Base-by-base conservation (phyloP, 75 land plant genomes). In the Sequoiadendron giganteum region DNA sequence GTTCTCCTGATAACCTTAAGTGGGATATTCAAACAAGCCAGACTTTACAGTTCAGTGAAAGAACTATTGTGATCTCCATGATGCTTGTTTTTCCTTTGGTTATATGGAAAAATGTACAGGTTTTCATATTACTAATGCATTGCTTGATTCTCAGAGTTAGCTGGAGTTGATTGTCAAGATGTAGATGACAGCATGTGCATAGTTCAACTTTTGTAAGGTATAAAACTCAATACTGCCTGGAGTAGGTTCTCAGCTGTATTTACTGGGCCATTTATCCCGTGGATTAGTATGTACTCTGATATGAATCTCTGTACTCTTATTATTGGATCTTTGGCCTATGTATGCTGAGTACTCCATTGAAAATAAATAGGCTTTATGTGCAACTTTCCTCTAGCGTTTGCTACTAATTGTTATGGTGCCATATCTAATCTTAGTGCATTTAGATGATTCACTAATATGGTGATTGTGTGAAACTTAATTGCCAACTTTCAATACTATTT, bases 131-230 rank as follows among this genome's bases (percentile, higher is more conserved):
- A 65, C n/a, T 25, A 5, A 65, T 25, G 28, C 8, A 5, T 65
- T 65, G 70, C 70, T 65, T 65, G 70, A 65, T 65, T 65, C 70
- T 65, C 70, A 65, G 70, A 25, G 70, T 65, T 65, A 65, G 70
- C 70, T 65, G 70, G 70, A 65, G 70, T 65, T 65, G 70, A 65
- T 65, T 25, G 28, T 65, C 70, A 65, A 65, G 70, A 25, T 65
- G n/a, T 25, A 65, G n/a, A 65, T 21, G 70, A 65, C 70, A 65
- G 28, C 70, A n/a, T 65, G 70, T 65, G 70, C n/a, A 3, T 65
- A 65, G 70, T 4, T 65, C 70, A 65, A 65, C 28, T 65, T 61
- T 65, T 65, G 21, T 5, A 65, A 65, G 70, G 70, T 25, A 65
- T 65, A 65, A 5, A 65, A 21, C n/a, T 25, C 28, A 25, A 65